A percentile compares a stretch with the other conserved stretches of the same genome.
Conservation (phyloP, 2,329 filamentous ascomycete species). For the Colletotrichum agaves region DNA sequence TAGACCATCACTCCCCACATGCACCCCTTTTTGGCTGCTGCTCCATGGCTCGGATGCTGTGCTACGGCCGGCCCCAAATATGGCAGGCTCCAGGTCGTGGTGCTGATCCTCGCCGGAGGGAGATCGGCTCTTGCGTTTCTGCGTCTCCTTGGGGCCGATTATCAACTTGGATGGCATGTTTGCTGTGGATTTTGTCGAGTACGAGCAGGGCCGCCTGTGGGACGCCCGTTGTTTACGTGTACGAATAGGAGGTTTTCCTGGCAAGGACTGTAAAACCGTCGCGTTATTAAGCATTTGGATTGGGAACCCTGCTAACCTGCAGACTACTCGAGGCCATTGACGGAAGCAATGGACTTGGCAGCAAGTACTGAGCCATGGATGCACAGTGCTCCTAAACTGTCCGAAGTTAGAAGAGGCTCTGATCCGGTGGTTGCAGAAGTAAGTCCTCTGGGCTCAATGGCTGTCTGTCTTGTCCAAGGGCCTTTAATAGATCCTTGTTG, state of each 20-base stretch:
- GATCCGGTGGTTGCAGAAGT: not conserved
- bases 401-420: not conserved
- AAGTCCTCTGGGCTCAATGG: constrained; percentile 16
- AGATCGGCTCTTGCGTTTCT: constrained; percentile 1
- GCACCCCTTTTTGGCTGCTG: constrained; percentile 34
- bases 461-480: constrained; percentile 2
- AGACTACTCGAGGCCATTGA: constrained; percentile 7
- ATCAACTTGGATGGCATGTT: constrained; percentile 11
- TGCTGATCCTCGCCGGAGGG: constrained; percentile 17
- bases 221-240: not conserved
- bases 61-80: constrained; percentile 14
- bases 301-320: constrained; percentile 12
- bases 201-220: constrained; percentile 1
- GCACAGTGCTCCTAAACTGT: constrained; percentile 25
- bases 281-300: constrained; percentile 25
- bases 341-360: not conserved
- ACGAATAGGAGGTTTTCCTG: not conserved
- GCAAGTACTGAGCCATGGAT: not conserved
- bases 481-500: not conserved
- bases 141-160: not conserved
- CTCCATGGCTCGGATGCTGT: constrained; percentile 20
- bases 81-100: constrained; percentile 1
- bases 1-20: constrained; percentile 41
- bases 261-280: constrained; percentile 2
- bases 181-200: not conserved